Evolutionary conservation across 2,329 filamentous ascomycete species (phyloP).

Genomic region (Trichoderma sp.): DNA sequence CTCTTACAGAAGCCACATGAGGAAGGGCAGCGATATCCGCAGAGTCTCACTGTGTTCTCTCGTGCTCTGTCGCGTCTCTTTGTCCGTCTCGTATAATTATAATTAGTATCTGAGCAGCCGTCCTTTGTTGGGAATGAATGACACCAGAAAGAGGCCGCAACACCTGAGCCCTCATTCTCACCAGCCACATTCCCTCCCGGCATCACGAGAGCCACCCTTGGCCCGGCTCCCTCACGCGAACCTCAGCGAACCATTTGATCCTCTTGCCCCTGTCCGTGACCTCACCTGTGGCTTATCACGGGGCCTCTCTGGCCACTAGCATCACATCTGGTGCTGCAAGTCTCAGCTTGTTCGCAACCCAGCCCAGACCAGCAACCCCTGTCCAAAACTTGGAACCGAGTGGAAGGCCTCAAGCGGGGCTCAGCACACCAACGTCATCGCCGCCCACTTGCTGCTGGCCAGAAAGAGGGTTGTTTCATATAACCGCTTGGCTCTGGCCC

Average conservation of each 20-base stretch:
- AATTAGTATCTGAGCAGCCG: neutral
- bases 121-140: neutral
- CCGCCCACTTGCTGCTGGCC: neutral
- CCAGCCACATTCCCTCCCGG: slow-evolving; percentile 7
- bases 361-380: neutral
- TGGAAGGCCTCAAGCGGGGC: slow-evolving; percentile 22
- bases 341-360: neutral
- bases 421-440: slow-evolving; percentile 24
- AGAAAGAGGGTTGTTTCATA: slow-evolving; percentile 7
- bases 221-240: neutral
- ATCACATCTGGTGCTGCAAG: neutral
- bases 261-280: slow-evolving; percentile 6
- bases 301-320: slow-evolving; percentile 11
- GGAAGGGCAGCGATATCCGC: neutral
- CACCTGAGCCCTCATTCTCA: neutral
- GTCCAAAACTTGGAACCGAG: slow-evolving; percentile 20
- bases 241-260: neutral
- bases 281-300: slow-evolving; percentile 20
- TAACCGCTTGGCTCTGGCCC: neutral
- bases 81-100: neutral
- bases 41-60: neutral
- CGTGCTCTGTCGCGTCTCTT: neutral
- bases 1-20: slow-evolving; percentile 3
- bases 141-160: neutral
- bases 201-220: slow-evolving; percentile 5